Evolutionary conservation across 2,329 filamentous ascomycete genomes (phyloP).

Genomic region (Neonectria hederae): DNA sequence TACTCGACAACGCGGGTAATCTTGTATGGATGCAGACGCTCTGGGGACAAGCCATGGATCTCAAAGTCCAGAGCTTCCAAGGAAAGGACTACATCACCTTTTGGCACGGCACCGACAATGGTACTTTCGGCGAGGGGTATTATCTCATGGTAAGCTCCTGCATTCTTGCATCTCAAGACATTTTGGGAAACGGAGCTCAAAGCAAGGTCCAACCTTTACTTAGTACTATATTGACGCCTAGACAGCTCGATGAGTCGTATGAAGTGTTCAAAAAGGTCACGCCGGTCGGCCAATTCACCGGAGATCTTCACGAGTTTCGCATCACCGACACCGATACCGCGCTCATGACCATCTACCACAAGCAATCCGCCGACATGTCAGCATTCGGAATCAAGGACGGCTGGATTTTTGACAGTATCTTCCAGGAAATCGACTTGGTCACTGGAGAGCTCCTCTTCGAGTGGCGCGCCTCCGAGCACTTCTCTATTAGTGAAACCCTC

Average conservation of each 20-base stretch:
- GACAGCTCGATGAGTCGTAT: constrained; percentile 46
- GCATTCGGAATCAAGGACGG: constrained; percentile 35
- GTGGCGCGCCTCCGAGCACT: constrained; percentile 50
- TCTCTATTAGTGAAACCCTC: constrained; percentile 31
- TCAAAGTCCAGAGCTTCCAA: constrained; percentile 32
- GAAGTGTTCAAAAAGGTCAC: constrained; percentile 40
- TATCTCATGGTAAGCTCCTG: constrained; percentile 55
- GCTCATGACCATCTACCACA: constrained; percentile 51
- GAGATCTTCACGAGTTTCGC: constrained; percentile 51
- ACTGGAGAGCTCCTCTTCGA: constrained; percentile 60
- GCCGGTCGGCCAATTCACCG: constrained; percentile 34
- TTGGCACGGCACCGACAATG: constrained; percentile 54
- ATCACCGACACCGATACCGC: constrained; percentile 53
- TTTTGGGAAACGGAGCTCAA: background rate
- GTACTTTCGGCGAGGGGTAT: constrained; percentile 56
- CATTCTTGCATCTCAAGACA: background rate
- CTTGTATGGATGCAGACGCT: constrained; percentile 56
- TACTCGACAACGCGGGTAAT: constrained; percentile 54
- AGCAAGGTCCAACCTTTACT: no score
- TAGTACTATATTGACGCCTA: constrained; percentile 1
- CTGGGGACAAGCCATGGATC: constrained; percentile 42
- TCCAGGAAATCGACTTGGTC: constrained; percentile 60
- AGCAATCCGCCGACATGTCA: constrained; percentile 37
- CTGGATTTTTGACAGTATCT: constrained; percentile 48
- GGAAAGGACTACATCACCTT: constrained; percentile 31